Evolutionary conservation across 192 early-diverging fungal genomes (phyloP).

Genomic region (Rhizophagus clarus): DNA sequence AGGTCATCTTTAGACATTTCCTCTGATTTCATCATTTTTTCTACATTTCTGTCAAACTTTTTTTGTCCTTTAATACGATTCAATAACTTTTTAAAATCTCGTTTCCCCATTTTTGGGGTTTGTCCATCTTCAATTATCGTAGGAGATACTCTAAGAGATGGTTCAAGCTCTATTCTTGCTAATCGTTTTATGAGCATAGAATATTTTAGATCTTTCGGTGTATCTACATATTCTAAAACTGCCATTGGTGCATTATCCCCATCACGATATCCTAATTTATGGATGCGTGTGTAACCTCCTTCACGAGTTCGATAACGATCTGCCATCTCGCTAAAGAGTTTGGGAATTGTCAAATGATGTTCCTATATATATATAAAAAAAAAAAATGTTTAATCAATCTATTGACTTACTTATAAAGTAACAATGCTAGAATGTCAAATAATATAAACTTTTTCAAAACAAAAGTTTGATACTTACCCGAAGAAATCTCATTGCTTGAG

Average conservation of each 20-base stretch:
- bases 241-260: constrained; percentile 88
- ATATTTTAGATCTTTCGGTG: constrained; percentile 74
- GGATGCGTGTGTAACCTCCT: constrained; percentile 91
- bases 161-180: constrained; percentile 45
- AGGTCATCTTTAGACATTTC: background rate
- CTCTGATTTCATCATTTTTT: constrained; percentile 26
- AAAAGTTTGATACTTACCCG: constrained; percentile 43
- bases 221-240: constrained; percentile 88
- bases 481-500: constrained; percentile 58
- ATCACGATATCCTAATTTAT: constrained; percentile 72
- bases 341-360: constrained; percentile 72
- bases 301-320: constrained; percentile 74
- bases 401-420: background rate
- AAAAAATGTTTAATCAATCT: background rate
- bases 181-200: constrained; percentile 49
- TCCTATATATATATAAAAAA: constrained; percentile 57
- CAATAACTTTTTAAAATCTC: background rate
- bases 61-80: background rate
- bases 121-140: constrained; percentile 7
- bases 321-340: constrained; percentile 81
- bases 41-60: constrained; percentile 20
- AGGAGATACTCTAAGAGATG: constrained; percentile 33
- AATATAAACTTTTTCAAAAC: too few species aligned
- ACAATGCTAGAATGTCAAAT: background rate
- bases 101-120: background rate